Evolutionary conservation across 2,329 filamentous ascomycete species (phyloP).

Genomic region (Fusarium dlaminii): DNA sequence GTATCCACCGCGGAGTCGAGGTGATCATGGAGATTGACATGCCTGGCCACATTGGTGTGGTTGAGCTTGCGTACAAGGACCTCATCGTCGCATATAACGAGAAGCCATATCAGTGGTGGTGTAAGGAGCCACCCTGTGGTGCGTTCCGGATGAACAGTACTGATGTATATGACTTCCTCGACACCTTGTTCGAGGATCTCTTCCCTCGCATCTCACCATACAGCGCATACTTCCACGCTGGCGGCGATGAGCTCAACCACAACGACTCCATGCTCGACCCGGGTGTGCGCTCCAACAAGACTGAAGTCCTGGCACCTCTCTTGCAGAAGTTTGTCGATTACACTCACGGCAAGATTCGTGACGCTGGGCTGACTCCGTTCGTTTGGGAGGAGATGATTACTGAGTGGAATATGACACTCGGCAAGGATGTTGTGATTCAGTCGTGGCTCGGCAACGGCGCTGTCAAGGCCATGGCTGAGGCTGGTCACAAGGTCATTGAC

Average conservation of each 20-base stretch:
- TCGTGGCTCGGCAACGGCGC: slow-evolving; percentile 76
- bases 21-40: slow-evolving; percentile 71
- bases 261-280: slow-evolving; percentile 74
- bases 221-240: slow-evolving; percentile 82
- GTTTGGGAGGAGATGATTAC: slow-evolving; percentile 91
- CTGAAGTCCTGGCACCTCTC: slow-evolving; percentile 73
- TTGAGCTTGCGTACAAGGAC: slow-evolving; percentile 62
- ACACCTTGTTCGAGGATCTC: slow-evolving; percentile 77
- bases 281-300: slow-evolving; percentile 73
- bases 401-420: slow-evolving; percentile 79
- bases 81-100: slow-evolving; percentile 64
- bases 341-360: slow-evolving; percentile 71
- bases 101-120: slow-evolving; percentile 67
- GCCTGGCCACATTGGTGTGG: slow-evolving; percentile 67
- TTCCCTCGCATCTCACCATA: slow-evolving; percentile 77
- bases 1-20: slow-evolving; percentile 67
- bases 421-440: slow-evolving; percentile 78
- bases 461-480: slow-evolving; percentile 66
- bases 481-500: slow-evolving; percentile 76
- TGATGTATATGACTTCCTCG: slow-evolving; percentile 75
- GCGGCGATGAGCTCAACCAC: slow-evolving; percentile 86
- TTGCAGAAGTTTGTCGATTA: slow-evolving; percentile 81
- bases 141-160: slow-evolving; percentile 81
- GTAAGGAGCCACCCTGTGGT: slow-evolving; percentile 71
- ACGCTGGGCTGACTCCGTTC: slow-evolving; percentile 73